Base-by-base conservation (phyloP, 169 alveolate species). In the Eimeria tenella region DNA sequence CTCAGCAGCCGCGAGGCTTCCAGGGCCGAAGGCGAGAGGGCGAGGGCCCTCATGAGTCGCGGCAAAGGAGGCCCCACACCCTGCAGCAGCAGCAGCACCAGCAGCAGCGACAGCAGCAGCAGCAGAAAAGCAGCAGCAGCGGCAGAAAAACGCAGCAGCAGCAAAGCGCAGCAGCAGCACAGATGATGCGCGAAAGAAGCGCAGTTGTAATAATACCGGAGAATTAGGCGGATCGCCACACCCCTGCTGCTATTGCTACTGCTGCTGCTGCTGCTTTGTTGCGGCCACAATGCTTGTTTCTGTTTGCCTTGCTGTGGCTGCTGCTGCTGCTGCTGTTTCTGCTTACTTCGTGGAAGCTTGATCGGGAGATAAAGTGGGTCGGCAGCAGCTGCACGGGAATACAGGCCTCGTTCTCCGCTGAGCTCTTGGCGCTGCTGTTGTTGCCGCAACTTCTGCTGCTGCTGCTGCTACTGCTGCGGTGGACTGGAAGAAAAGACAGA, bases 381-480 rank as follows among this genome's bases (percentile, higher is more conserved):
- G 68, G 68, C 19, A 58, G 68, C 68, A 58, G 68, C 68, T 58
- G 21, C 19, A 58, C 68, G 11, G 68, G 68, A 10, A 58, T 1
- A 13, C 21, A 58, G 68, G 68, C 11, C 11, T 10, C 68, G 11
- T 17, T 17, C 21, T 58, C 68, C 42, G 42, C 11, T 58, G 11
- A 0, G 68, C 68, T 17, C 4, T 3, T 10, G 68, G 68, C 21
- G 5, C 19, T 10, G 68, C 21, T 58, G 68, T 3, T 58, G 68
- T 3, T 58, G 68, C 79, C 4, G 79, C 79, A 1, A 5, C n/a
- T 68, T 1, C n/a, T 13, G 79, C n/a, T 68, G 50, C 42, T 68
- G 79, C 79, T 9, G 79, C 79, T n/a, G 79, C 79, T n/a, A 23
- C 79, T 68, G 79, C 79, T 9, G 79, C 79, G 42, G 31, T 21